A percentile compares a stretch with the other conserved stretches of the same genome.
Evolutionary conservation across 805 yeast species (phyloP).

Genomic region (Candida coleopterorum): DNA sequence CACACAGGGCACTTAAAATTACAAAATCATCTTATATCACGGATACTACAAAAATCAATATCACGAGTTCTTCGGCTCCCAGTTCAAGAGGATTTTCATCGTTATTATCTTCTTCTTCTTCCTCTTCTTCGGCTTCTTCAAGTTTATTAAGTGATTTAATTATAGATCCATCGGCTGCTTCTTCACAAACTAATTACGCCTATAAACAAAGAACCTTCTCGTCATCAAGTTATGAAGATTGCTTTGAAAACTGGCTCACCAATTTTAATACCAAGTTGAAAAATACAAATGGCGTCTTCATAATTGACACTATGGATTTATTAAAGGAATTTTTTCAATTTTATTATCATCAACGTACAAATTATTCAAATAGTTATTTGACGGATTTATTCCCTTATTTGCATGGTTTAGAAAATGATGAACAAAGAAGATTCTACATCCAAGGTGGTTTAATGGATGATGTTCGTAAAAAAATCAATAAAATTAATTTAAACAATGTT

Average conservation of each 20-base stretch:
- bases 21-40: neutral
- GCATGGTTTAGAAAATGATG: slow-evolving; percentile 24
- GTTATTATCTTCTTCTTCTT: neutral
- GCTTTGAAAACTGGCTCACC: slow-evolving; percentile 4
- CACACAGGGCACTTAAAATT: too few species aligned
- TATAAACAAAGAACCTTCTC: neutral
- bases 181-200: neutral
- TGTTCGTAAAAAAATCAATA: neutral
- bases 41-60: neutral
- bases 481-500: slow-evolving; percentile 9
- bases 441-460: neutral
- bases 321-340: slow-evolving; percentile 6
- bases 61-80: neutral
- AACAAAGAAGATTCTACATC: slow-evolving; percentile 25
- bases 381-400: slow-evolving; percentile 28
- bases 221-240: neutral
- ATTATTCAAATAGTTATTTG: slow-evolving; percentile 1
- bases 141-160: slow-evolving; percentile 3
- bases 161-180: neutral
- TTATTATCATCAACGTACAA: slow-evolving; percentile 7
- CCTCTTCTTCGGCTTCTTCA: slow-evolving; percentile 1
- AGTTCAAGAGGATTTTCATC: neutral
- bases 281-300: neutral
- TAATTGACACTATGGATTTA: slow-evolving; percentile 3
- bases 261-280: slow-evolving; percentile 4